Evolutionary conservation across 2,329 filamentous ascomycete genomes (phyloP), one percentile per base, ranked within the genome.

Genomic region (Furcasterigmium sp.): DNA sequence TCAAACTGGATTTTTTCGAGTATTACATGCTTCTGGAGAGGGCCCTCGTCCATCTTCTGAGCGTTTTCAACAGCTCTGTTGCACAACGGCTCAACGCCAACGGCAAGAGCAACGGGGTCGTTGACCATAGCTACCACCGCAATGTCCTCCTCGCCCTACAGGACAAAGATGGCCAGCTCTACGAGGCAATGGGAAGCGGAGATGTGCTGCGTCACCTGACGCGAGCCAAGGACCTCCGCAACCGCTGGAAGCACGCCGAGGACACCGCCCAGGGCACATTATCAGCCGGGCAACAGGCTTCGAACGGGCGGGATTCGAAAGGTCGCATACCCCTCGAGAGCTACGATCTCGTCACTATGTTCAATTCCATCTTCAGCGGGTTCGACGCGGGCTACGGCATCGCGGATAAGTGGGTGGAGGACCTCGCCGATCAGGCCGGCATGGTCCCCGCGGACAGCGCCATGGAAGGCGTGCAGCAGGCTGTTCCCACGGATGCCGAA

Each of bases 1-100:
- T 88, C 68, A 87, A 88, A 59, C 72, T 88, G 8, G 85, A 88
- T 55, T 89, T 88, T 49, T 82, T 85, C 61, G 85, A 89, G 55
- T 88, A 84, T 59, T 88, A 88, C 64, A 78, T 80, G 41, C 72
- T 86, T 28, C 74, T 88, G 7, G 85, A 89, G 62, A 78, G 85
- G 23, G 83, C 82, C 0, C 68, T 88, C 8, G 81, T 86, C 2
- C 76, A 83, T 37, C 65, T 86, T 1, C 72, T 86, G n/a, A 72
- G 72, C 1, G 74, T 86, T 0, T 84, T 82, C 46, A 79, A 76
- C 8, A 69, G 86, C 5, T 56, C 59, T 0, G 67, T 87, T 1
- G 61, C 68, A 0, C 42, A n/a, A 17, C 20, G 17, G 23, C 32
- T 15, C 2, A 17, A 9, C n/a, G 6, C 15, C 8, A 35, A 35